phyloP scores from a whole-genome alignment of 192 early-diverging fungal species.

The Coemansia sp. region DNA sequence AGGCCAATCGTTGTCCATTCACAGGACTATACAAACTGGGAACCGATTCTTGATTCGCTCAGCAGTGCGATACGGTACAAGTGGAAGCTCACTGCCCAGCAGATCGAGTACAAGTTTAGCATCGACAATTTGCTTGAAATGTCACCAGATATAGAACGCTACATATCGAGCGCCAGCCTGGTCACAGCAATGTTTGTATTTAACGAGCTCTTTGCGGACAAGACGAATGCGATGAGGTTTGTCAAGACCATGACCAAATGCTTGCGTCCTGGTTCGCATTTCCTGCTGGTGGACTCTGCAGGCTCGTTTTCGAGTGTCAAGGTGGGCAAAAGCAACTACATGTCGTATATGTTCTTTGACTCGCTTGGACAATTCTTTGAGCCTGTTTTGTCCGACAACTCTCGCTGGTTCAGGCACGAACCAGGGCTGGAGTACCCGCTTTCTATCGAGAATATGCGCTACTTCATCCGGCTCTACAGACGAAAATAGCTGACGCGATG shows the following conservation, averaged over 20 bases:
- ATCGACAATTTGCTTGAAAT: constrained; percentile 62
- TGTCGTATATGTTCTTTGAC: constrained; percentile 89
- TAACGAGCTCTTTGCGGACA: constrained; percentile 86
- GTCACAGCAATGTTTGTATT: constrained; percentile 91
- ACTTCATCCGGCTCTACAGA: constrained; percentile 82
- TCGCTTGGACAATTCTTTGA: constrained; percentile 66
- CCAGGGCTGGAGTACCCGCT: constrained; percentile 72
- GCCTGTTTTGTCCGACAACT: constrained; percentile 65
- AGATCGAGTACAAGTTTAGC: constrained; percentile 60
- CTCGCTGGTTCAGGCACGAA: constrained; percentile 74
- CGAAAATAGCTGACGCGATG: constrained; percentile 49
- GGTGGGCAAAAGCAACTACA: constrained; percentile 76
- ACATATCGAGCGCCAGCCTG: constrained; percentile 62
- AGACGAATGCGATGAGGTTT: constrained; percentile 72
- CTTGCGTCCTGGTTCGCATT: constrained; percentile 64
- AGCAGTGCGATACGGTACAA: constrained; percentile 56
- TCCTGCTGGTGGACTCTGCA: constrained; percentile 86
- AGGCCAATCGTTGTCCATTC: constrained; percentile 41
- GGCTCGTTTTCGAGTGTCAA: constrained; percentile 87
- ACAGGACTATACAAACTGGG: constrained; percentile 70
- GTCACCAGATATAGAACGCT: constrained; percentile 40
- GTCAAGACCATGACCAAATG: constrained; percentile 66
- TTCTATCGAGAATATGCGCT: constrained; percentile 88
- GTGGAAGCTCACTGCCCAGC: constrained; percentile 47
- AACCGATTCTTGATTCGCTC: constrained; percentile 54